A percentile compares a stretch with the other conserved stretches of the same genome.
Evolutionary conservation across 2,329 filamentous ascomycete species (phyloP).

Genomic region (Metarhizium humberi): DNA sequence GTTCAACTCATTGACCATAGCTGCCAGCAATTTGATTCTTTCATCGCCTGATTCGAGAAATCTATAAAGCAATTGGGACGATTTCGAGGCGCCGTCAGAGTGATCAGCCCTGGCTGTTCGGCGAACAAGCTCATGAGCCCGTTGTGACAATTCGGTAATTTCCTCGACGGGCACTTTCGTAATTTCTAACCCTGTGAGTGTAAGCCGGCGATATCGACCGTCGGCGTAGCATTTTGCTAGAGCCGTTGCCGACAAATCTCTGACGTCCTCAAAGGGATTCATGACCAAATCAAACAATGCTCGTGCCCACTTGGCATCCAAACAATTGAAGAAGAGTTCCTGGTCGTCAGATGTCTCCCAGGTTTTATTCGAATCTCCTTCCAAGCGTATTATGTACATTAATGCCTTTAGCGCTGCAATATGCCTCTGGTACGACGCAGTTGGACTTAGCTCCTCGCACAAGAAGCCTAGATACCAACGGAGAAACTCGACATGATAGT

Average conservation of each 20-base stretch:
- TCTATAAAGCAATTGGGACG: slow-evolving; percentile 60
- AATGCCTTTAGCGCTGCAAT: slow-evolving; percentile 70
- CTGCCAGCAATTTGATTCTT: slow-evolving; percentile 42
- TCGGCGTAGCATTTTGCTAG: slow-evolving; percentile 39
- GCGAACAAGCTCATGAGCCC: slow-evolving; percentile 50
- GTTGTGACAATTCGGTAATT: slow-evolving; percentile 37
- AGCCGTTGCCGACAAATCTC: slow-evolving; percentile 45
- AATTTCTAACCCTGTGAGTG: slow-evolving; percentile 9
- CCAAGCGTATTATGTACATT: slow-evolving; percentile 56
- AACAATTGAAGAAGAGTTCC: slow-evolving; percentile 28
- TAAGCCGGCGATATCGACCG: slow-evolving; percentile 20
- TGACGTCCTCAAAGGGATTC: slow-evolving; percentile 89
- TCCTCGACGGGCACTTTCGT: slow-evolving; percentile 16
- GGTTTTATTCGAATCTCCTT: slow-evolving; percentile 43
- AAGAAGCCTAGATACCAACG: slow-evolving; percentile 67
- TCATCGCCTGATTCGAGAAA: slow-evolving; percentile 36
- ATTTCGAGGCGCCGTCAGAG: slow-evolving; percentile 79
- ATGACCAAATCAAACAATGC: slow-evolving; percentile 70
- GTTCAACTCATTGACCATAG: slow-evolving; percentile 53
- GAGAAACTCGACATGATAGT: slow-evolving; percentile 56
- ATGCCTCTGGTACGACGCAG: slow-evolving; percentile 83
- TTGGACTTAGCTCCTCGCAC: slow-evolving; percentile 63
- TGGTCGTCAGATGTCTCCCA: slow-evolving; percentile 31
- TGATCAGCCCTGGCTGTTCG: slow-evolving; percentile 80
- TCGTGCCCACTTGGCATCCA: slow-evolving; percentile 45